phyloP scores from a whole-genome alignment of 257 asterid species.

The Catharanthus roseus region DNA sequence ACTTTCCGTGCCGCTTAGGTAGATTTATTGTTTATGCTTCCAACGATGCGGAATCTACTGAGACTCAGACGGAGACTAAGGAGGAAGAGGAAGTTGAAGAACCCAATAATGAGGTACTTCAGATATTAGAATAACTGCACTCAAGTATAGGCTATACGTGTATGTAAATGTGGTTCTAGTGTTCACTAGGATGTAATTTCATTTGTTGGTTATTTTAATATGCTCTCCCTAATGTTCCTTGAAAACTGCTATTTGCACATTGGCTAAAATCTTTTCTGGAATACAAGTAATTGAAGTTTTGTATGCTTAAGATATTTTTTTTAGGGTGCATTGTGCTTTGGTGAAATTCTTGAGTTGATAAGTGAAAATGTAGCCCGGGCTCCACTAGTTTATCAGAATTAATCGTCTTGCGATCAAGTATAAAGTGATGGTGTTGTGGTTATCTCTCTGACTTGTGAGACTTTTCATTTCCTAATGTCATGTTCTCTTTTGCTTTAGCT shows the following conservation, averaged over 20 bases:
- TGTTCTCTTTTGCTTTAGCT: no score
- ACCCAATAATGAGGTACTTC: slow-evolving; percentile 37
- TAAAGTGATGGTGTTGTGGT: not conserved
- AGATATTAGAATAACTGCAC: not conserved
- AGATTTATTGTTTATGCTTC: slow-evolving; percentile 33
- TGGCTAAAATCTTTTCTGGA: not conserved
- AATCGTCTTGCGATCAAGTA: no score
- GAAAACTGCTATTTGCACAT: not conserved
- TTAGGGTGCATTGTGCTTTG: not conserved
- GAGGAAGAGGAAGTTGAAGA: slow-evolving; percentile 35
- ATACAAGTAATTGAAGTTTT: not conserved
- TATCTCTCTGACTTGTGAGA: not conserved
- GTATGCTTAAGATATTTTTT: not conserved
- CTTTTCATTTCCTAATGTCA: not conserved
- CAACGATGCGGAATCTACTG: slow-evolving; percentile 37
- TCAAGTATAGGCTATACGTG: not conserved
- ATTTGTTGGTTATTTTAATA: not conserved
- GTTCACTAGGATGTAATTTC: not conserved
- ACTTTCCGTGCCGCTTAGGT: slow-evolving; percentile 26
- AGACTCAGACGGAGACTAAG: slow-evolving; percentile 39
- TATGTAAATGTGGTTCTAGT: not conserved
- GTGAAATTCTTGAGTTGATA: not conserved
- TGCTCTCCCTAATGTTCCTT: not conserved
- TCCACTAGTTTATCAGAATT: not conserved
- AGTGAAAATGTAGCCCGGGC: not conserved